Conservation (phyloP, 768 basidiomycete species). For the Boletus rubescentipes region DNA sequence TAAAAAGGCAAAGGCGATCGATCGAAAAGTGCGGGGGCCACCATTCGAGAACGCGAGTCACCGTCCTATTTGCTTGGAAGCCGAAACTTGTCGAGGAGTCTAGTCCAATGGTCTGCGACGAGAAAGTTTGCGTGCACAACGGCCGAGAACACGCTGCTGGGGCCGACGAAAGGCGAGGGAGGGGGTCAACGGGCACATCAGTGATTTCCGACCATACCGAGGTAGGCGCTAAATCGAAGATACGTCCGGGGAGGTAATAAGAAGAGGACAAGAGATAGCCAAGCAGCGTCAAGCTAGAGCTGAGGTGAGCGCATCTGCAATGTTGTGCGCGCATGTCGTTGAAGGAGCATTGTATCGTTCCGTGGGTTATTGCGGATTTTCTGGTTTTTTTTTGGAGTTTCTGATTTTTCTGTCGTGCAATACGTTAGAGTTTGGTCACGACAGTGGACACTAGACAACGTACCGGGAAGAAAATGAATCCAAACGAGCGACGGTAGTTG, state of each 20-base stretch:
- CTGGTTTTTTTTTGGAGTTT: neutral
- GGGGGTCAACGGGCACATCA: constrained; percentile 6
- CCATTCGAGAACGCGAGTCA: neutral
- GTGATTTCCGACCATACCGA: constrained; percentile 8
- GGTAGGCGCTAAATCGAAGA: constrained; percentile 4
- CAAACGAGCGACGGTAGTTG: constrained; percentile 1
- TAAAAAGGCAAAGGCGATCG: neutral
- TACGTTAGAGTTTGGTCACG: neutral
- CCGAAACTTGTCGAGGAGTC: neutral
- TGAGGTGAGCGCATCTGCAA: neutral
- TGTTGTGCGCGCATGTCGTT: neutral
- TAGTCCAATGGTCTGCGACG: neutral
- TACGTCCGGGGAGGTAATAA: neutral
- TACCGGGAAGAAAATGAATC: neutral
- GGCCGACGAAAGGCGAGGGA: neutral
- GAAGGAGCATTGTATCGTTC: neutral
- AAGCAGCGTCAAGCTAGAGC: neutral
- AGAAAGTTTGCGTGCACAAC: neutral
- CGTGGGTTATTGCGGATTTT: constrained; percentile 4
- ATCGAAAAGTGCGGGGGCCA: neutral
- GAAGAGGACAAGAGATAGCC: neutral
- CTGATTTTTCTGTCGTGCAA: neutral
- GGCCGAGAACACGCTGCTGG: neutral
- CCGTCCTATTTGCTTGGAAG: neutral
- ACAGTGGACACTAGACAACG: neutral